Evolutionary conservation across 2,329 filamentous ascomycete genomes (phyloP).

Genomic region (Phyllosticta capitalensis): DNA sequence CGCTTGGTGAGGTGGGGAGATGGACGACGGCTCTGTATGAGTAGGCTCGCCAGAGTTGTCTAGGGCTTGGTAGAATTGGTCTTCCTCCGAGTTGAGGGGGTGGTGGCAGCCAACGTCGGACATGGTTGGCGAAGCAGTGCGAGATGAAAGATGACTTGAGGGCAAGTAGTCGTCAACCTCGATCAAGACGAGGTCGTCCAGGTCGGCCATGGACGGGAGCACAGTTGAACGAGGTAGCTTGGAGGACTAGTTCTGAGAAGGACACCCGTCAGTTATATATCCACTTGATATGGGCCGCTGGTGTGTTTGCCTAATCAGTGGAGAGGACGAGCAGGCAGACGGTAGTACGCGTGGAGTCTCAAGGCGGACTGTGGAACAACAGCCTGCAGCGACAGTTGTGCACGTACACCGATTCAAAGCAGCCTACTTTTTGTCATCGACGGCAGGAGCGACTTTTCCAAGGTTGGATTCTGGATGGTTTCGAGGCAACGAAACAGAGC

Average conservation of each 20-base stretch:
- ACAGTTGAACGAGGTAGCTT: not conserved
- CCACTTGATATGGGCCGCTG: not conserved
- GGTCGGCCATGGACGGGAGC: not conserved
- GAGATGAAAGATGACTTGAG: not conserved
- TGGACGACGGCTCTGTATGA: not conserved
- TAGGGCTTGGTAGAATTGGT: not conserved
- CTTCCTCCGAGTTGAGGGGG: not conserved
- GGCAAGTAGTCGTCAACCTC: not conserved
- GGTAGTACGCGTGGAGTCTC: not conserved
- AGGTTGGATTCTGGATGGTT: not conserved
- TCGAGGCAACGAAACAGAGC: not conserved
- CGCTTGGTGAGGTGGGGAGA: not conserved
- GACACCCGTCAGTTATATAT: not conserved
- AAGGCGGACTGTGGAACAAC: not conserved
- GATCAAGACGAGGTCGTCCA: not conserved
- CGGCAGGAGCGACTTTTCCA: not conserved
- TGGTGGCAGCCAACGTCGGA: not conserved
- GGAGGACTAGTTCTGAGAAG: not conserved
- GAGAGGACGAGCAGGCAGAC: not conserved
- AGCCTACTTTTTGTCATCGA: not conserved
- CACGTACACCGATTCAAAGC: not conserved
- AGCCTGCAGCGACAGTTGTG: not conserved
- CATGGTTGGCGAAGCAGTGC: not conserved
- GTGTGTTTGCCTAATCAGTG: not conserved
- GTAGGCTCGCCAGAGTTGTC: not conserved